phyloP scores from a whole-genome alignment of 306 rosid species.

The Canavalia gladiata region DNA sequence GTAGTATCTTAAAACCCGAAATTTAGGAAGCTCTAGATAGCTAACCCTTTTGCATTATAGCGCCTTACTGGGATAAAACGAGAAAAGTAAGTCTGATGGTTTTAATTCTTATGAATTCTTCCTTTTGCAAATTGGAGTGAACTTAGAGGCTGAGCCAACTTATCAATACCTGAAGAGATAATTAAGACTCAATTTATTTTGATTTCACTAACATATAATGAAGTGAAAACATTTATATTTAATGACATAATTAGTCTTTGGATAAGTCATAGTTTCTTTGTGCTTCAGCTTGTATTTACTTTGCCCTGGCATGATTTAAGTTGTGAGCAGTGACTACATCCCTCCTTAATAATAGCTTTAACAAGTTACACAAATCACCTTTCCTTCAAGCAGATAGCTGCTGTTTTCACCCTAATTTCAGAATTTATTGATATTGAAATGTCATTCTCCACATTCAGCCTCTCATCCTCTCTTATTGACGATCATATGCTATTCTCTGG shows the following conservation, averaged over 20 bases:
- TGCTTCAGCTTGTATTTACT: slow-evolving; percentile 17
- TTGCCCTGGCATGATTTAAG: slow-evolving; percentile 2
- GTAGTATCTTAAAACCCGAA: slow-evolving; percentile 3
- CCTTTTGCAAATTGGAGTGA: slow-evolving; percentile 16
- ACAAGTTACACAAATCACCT: background rate
- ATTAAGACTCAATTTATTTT: background rate
- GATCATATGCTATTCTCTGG: background rate
- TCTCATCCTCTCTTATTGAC: background rate
- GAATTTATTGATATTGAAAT: slow-evolving; percentile 10
- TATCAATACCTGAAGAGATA: background rate
- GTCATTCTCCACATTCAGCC: background rate
- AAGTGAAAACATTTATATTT: background rate
- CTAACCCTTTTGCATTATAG: background rate
- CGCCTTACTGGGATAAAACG: background rate
- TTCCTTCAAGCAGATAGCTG: background rate
- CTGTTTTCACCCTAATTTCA: background rate
- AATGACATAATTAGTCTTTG: slow-evolving; percentile 23
- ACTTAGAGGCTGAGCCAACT: background rate
- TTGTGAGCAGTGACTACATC: background rate
- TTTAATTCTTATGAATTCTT: slow-evolving; percentile 29
- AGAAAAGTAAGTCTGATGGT: slow-evolving; percentile 1
- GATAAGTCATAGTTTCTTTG: background rate
- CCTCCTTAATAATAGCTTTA: background rate
- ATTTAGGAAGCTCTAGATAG: background rate
- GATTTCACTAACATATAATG: background rate